Conservation (phyloP, 768 basidiomycete species). For the Auricularia cornea region DNA sequence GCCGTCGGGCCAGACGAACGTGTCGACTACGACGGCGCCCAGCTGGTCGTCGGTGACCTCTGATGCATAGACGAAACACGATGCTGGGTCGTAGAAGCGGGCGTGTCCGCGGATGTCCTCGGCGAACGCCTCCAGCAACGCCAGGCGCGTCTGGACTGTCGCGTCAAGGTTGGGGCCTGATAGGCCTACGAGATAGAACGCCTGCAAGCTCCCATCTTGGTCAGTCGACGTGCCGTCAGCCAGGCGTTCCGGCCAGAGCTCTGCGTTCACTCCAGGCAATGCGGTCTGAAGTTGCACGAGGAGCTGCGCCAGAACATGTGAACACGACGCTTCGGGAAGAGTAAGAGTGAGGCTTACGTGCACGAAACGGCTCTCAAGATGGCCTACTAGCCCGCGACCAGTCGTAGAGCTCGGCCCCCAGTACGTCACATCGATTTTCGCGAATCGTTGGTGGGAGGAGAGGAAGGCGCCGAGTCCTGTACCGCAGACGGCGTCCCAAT, state of each 20-base stretch:
- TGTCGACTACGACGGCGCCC: slow-evolving; percentile 4
- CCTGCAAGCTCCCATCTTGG: slow-evolving; percentile 3
- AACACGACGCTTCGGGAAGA: not conserved
- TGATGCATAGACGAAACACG: slow-evolving; percentile 9
- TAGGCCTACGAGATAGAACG: slow-evolving; percentile 17
- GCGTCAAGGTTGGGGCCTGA: slow-evolving; percentile 4
- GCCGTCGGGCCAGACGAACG: slow-evolving; percentile 11
- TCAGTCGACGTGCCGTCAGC: slow-evolving; percentile 5
- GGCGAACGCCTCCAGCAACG: slow-evolving; percentile 11
- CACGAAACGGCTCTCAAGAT: slow-evolving; percentile 15
- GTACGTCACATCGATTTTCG: slow-evolving; percentile 13
- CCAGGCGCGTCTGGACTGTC: not conserved
- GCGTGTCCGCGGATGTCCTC: slow-evolving; percentile 10
- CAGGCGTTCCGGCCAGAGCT: slow-evolving; percentile 16
- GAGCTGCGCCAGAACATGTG: slow-evolving; percentile 7
- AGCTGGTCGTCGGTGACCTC: not conserved
- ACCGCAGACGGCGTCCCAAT: slow-evolving; percentile 10
- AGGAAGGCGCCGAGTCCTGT: slow-evolving; percentile 8
- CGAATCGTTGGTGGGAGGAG: slow-evolving; percentile 6
- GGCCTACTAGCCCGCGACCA: slow-evolving; percentile 14
- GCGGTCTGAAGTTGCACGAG: slow-evolving; percentile 12
- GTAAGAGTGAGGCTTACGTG: slow-evolving; percentile 9
- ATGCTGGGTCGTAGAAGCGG: slow-evolving; percentile 11
- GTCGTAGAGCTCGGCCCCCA: slow-evolving; percentile 15
- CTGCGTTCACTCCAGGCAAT: slow-evolving; percentile 3